Evolutionary conservation across 2,329 filamentous ascomycete species (phyloP), one percentile per base, ranked within the genome.

Genomic region (Cordyceps cateniannulata): DNA sequence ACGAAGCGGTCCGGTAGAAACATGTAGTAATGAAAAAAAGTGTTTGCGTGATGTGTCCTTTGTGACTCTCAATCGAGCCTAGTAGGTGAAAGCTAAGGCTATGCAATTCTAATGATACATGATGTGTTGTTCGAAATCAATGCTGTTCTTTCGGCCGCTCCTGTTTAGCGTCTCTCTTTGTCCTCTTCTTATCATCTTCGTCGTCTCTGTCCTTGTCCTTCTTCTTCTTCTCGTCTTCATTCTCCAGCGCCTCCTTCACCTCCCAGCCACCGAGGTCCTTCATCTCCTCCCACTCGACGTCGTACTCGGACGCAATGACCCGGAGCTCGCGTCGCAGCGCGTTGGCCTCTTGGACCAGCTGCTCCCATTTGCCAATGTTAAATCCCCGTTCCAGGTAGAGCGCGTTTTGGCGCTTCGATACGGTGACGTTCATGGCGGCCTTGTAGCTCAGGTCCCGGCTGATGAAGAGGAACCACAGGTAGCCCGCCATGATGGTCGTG

Each of bases 381-480:
- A 97, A 91, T 0, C 90, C 90, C 12, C 85, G 84, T 48, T 81
- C 77, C 66, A 89, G 81, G 71, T 97, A 96, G 12, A 96, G 77
- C 57, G 86, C 85, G 59, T 84, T 82, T 73, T 96, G 92, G 5
- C 92, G 83, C 40, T 86, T 82, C 42, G 85, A 90, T 42, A 96
- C 89, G 7, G 93, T 96, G 59, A 96, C 82, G 71, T 96, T 93
- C 76, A 96, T 85, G 29, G 93, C 91, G 2, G 88, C 88, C 66
- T 89, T 87, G 77, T 96, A 96, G 65, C 85, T 90, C 12, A 96
- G 86, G 74, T 96, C 92, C 22, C 90, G 85, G 75, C 93, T 96
- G 77, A 96, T 90, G 75, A 93, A 96, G 14, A 96, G 77, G 72
- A 97, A 96, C 91, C 91, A 97, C 59, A 96, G 79, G 69, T 97